Evolutionary conservation across 768 basidiomycete genomes (phyloP).

Genomic region (Psilocybe cubensis): DNA sequence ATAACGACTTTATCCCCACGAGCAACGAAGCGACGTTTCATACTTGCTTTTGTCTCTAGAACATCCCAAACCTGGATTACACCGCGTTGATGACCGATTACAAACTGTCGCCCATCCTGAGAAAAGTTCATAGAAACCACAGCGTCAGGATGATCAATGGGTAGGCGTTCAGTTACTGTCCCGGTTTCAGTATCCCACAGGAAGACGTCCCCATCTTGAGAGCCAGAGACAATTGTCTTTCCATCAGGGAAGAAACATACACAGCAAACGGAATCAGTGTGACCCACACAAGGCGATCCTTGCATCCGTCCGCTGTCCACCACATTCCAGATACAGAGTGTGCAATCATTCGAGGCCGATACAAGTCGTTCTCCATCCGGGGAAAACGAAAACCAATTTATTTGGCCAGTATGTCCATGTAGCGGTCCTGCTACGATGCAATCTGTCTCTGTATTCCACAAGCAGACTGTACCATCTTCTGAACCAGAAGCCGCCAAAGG

Average conservation of each 20-base stretch:
- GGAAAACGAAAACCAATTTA: not conserved
- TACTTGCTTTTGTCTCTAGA: slow-evolving; percentile 11
- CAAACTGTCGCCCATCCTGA: too few relatives aligned
- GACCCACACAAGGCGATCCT: not conserved
- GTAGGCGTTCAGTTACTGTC: not conserved
- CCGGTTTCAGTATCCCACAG: not conserved
- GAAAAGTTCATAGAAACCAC: not conserved
- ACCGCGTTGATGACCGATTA: not conserved
- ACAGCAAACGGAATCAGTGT: not conserved
- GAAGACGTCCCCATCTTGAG: not conserved
- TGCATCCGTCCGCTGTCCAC: slow-evolving; percentile 1
- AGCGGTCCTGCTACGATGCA: not conserved
- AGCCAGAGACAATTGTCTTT: not conserved
- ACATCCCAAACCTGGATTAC: slow-evolving; percentile 9
- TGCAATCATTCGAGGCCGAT: slow-evolving; percentile 7
- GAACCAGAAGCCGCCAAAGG: slow-evolving; percentile 6
- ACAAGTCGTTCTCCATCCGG: slow-evolving; percentile 6
- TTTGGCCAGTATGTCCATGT: not conserved
- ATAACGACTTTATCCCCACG: too few relatives aligned
- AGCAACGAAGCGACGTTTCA: not conserved
- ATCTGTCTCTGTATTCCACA: slow-evolving; percentile 13
- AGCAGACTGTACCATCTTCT: slow-evolving; percentile 9
- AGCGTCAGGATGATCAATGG: not conserved
- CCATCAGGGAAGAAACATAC: not conserved
- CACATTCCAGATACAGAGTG: slow-evolving; percentile 23